A percentile compares a stretch with the other conserved stretches of the same genome.
These are phyloP conservation scores for Candida adriatica DNA, from an alignment of 805 yeast species.

Conservation along the genomic window DNA sequence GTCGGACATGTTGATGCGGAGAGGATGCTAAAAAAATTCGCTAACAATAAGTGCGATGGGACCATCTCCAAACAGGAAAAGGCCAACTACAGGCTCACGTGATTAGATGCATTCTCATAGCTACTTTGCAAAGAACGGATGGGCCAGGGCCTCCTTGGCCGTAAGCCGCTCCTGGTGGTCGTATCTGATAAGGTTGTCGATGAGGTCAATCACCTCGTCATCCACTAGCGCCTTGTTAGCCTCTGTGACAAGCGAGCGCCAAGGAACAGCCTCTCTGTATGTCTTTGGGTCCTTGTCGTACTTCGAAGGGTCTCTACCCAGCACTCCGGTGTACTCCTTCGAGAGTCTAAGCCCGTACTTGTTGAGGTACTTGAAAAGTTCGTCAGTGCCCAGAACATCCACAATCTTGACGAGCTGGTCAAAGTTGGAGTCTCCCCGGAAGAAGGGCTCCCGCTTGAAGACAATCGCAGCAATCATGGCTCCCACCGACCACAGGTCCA, in stretches of 20 bases:
- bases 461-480: slow-evolving; percentile 88
- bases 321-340: slow-evolving; percentile 67
- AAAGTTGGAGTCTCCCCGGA: slow-evolving; percentile 84
- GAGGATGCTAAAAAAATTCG: no score
- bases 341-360: slow-evolving; percentile 70
- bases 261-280: slow-evolving; percentile 39
- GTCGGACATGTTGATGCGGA: slow-evolving; percentile 24
- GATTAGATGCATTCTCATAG: no score
- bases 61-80: no score
- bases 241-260: slow-evolving; percentile 69
- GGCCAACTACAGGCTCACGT: no score
- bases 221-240: slow-evolving; percentile 61
- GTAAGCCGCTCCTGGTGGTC: slow-evolving; percentile 88
- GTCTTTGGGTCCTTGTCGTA: slow-evolving; percentile 5
- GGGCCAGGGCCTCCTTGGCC: slow-evolving; percentile 82
- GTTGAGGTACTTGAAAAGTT: slow-evolving; percentile 55
- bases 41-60: no score
- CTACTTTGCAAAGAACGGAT: slow-evolving; percentile 41
- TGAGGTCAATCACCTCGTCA: slow-evolving; percentile 75
- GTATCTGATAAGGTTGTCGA: slow-evolving; percentile 71
- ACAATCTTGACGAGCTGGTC: slow-evolving; percentile 90
- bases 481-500: slow-evolving; percentile 92
- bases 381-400: slow-evolving; percentile 81
- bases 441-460: slow-evolving; percentile 87
- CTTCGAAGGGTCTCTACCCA: slow-evolving; percentile 64